A percentile compares a stretch with the other conserved stretches of the same genome.
Evolutionary conservation across 2,329 filamentous ascomycete species (phyloP).

Genomic region (Aspergillus glaucus): DNA sequence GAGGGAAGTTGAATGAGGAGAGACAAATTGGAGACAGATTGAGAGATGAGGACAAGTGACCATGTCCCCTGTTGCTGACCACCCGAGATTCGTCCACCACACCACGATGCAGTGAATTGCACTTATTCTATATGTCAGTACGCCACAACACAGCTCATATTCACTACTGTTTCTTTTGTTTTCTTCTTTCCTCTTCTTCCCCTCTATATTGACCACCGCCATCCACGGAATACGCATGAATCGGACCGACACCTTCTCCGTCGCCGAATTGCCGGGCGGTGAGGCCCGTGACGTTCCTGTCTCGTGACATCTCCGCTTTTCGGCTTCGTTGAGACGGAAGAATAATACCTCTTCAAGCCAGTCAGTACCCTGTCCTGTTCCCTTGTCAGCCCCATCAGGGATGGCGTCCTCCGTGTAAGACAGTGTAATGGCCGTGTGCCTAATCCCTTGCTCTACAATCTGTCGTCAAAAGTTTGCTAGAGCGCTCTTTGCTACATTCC

Average conservation of each 20-base stretch:
- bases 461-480: conserved; percentile 10
- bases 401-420: conserved; percentile 21
- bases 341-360: too few species aligned
- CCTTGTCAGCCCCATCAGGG: background rate
- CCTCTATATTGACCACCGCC: background rate
- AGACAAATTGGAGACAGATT: background rate
- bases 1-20: background rate
- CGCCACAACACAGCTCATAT: background rate
- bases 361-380: background rate
- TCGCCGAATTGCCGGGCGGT: conserved; percentile 17
- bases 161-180: background rate
- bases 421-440: conserved; percentile 30
- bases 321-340: background rate
- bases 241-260: background rate
- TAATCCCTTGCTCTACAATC: conserved; percentile 17
- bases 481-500: conserved; percentile 10
- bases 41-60: background rate
- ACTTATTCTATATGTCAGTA: background rate
- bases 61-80: background rate
- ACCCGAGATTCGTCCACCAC: background rate
- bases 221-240: background rate
- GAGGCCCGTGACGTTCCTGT: background rate
- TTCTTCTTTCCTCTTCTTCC: background rate
- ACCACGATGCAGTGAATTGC: background rate
- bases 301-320: background rate